Evolutionary conservation across 139 green algal genomes (phyloP).

Genomic region (Klebsormidium nitens): DNA sequence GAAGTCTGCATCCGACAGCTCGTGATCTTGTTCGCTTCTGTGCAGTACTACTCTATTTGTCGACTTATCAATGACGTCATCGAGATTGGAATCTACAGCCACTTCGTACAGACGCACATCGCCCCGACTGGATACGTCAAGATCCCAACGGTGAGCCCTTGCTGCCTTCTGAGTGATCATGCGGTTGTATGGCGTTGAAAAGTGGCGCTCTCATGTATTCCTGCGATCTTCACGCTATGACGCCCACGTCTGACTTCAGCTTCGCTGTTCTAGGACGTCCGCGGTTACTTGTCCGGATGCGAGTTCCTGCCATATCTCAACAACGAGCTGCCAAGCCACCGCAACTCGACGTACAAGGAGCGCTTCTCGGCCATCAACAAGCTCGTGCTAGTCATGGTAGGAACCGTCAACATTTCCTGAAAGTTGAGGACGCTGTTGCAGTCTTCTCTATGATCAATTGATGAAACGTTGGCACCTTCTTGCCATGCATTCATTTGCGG

Average conservation of each 20-base stretch:
- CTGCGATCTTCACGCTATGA: not conserved
- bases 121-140: constrained; percentile 51
- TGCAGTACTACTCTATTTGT: constrained; percentile 3
- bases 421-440: too few relatives aligned
- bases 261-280: constrained; percentile 8
- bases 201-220: not conserved
- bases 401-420: too few relatives aligned
- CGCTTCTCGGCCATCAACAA: constrained; percentile 16
- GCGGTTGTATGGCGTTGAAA: not conserved
- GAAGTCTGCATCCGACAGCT: not conserved
- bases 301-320: constrained; percentile 29
- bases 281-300: constrained; percentile 13
- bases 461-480: too few relatives aligned
- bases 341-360: constrained; percentile 28
- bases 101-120: constrained; percentile 15
- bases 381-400: constrained; percentile 36
- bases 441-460: too few relatives aligned
- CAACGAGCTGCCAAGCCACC: constrained; percentile 11
- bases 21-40: not conserved
- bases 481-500: too few relatives aligned
- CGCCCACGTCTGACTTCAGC: not conserved
- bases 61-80: constrained; percentile 23
- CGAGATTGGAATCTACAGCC: constrained; percentile 15
- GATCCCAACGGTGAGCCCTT: constrained; percentile 53
- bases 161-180: constrained; percentile 2